phyloP scores from a whole-genome alignment of 2,329 filamentous ascomycete species.

The Neofusicoccum ribis region DNA sequence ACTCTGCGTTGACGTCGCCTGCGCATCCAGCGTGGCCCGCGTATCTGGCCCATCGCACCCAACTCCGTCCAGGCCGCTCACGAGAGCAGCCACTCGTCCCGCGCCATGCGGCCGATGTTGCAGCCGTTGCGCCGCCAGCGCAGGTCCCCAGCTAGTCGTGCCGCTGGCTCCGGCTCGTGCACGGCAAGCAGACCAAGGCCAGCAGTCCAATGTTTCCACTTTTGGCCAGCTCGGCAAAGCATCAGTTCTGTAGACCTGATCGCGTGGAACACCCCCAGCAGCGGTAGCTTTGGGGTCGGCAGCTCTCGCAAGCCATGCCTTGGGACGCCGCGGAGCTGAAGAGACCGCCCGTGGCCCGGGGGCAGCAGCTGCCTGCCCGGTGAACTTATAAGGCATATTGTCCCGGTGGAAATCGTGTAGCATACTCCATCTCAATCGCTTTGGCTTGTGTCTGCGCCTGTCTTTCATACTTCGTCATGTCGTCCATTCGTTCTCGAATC shows the following conservation, averaged over 20 bases:
- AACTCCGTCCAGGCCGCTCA: constrained; percentile 5
- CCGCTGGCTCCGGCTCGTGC: background rate
- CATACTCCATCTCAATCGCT: background rate
- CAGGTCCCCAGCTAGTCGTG: background rate
- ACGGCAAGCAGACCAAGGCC: background rate
- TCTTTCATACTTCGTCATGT: constrained; percentile 25
- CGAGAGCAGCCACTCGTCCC: constrained; percentile 10
- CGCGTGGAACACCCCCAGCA: background rate
- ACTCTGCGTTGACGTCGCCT: constrained; percentile 4
- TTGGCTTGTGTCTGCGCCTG: background rate
- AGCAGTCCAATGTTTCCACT: background rate
- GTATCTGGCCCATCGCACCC: background rate
- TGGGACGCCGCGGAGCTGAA: background rate
- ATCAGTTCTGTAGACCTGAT: background rate
- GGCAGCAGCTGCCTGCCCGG: background rate
- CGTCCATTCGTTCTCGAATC: constrained; percentile 29
- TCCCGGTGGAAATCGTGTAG: background rate
- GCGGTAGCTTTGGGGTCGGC: background rate
- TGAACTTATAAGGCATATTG: background rate
- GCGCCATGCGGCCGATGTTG: constrained; percentile 6
- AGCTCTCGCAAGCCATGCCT: background rate
- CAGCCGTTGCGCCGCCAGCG: background rate
- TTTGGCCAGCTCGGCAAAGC: constrained; percentile 5
- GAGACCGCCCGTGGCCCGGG: background rate
- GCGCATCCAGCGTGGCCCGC: background rate